Evolutionary conservation across 257 asterid species (phyloP).

Genomic region (Penstemon davidsonii): DNA sequence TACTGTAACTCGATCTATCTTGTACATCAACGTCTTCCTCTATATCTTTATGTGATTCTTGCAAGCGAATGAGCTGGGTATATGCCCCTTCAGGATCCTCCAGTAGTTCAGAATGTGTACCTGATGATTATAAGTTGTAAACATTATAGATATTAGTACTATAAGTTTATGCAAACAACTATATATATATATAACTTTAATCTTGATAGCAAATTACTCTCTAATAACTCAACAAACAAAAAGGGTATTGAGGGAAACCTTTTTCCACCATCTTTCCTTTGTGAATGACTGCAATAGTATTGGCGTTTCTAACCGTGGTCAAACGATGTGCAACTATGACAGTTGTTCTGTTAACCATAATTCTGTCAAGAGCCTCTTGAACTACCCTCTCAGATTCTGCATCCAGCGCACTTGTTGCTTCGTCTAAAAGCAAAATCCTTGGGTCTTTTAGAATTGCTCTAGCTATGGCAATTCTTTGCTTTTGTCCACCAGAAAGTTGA

Average conservation of each 20-base stretch:
- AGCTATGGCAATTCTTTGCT: constrained; percentile 72
- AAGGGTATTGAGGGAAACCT: constrained; percentile 33
- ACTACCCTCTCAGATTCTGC: constrained; percentile 49
- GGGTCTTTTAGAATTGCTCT: constrained; percentile 67
- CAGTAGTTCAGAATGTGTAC: constrained; percentile 51
- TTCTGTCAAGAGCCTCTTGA: constrained; percentile 56
- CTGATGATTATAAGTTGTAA: constrained; percentile 25
- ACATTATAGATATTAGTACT: too few species aligned
- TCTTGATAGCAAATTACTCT: too few species aligned
- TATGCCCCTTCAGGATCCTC: constrained; percentile 48
- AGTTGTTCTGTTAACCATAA: constrained; percentile 57
- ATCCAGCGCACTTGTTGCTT: constrained; percentile 73
- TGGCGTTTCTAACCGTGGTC: constrained; percentile 59
- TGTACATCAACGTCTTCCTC: constrained; percentile 43
- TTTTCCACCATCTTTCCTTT: constrained; percentile 60
- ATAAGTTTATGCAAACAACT: too few species aligned
- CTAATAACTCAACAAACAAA: too few species aligned
- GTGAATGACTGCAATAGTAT: constrained; percentile 53
- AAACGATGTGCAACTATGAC: constrained; percentile 69
- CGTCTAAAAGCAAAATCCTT: constrained; percentile 62
- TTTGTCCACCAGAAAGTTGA: constrained; percentile 73
- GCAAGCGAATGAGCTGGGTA: constrained; percentile 47
- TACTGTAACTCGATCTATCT: constrained; percentile 29
- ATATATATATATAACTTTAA: too few species aligned
- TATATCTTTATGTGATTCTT: constrained; percentile 44